Base-by-base conservation (phyloP, 2,329 filamentous ascomycete species). In the Eutypella sp. region DNA sequence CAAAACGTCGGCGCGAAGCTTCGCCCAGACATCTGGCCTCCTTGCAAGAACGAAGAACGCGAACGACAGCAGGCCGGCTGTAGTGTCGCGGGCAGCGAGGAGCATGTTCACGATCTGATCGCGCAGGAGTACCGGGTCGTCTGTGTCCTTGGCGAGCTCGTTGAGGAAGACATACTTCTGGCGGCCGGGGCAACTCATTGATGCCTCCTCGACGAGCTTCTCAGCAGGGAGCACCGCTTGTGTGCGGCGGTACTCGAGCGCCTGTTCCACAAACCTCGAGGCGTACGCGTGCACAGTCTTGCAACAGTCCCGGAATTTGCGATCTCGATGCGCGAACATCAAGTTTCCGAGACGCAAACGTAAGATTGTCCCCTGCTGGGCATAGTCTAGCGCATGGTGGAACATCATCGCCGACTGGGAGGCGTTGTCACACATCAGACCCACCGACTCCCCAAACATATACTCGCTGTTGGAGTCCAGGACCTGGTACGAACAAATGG, bases 1-100 rank as follows among this genome's bases (percentile, higher is more conserved):
- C 40, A 65, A 22, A 1, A 74, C 64, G 33, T 75, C 72, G 4
- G 62, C 58, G 22, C 74, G 65, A 22, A 82, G 57, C 53, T 73
- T 76, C 15, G 54, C 52, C 48, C 68, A 79, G 2, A 76, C 45
- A 29, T 61, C 43, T 24, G 67, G 66, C 51, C 71, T 54, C 47
- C 67, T 58, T 47, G 66, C 66, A 37, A 79, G 57, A 46, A 71
- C 51, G 57, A 68, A 63, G 52, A 75, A 70, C 0, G 69, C 52
- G 51, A 72, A 69, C 42, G 69, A 66, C 24, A 75, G 56, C 16
- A 73, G 49, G 29, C 67, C 62, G 3, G 71, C 72, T 4, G 70
- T 75, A 4, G 73, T 74, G 49, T 76, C 73, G 16, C 72, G 61
- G 4, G 70, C 70, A 7, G 71, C 72, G 5, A 74, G 58, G 5